Conservation (phyloP, 2,329 filamentous ascomycete species). For the Epicoccum nigrum region DNA sequence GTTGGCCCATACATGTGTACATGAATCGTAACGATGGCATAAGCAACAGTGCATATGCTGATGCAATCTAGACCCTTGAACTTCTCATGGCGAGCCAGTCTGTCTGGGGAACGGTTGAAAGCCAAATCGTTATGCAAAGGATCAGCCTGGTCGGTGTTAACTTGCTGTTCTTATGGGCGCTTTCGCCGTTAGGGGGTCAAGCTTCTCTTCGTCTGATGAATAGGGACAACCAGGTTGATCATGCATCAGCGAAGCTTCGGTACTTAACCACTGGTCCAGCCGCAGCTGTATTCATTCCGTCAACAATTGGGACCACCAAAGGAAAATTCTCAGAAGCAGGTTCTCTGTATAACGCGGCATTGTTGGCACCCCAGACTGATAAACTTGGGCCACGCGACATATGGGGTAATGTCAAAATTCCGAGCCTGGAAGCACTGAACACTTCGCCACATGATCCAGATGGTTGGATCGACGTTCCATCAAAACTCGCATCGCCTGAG, state of each 20-base stretch:
- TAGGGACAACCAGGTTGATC: slow-evolving; percentile 3
- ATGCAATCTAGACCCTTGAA: slow-evolving; percentile 37
- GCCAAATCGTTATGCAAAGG: slow-evolving; percentile 38
- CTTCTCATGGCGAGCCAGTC: slow-evolving; percentile 47
- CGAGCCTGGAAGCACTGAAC: slow-evolving; percentile 12
- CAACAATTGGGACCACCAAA: no score
- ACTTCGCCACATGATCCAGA: no score
- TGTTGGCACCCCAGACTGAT: slow-evolving; percentile 27
- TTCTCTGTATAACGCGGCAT: slow-evolving; percentile 37
- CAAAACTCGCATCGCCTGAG: no score
- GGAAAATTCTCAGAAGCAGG: no score
- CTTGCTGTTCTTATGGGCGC: slow-evolving; percentile 43
- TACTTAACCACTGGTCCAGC: no score
- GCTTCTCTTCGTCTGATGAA: slow-evolving; percentile 43
- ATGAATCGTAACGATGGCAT: no score
- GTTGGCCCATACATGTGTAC: no score
- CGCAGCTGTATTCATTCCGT: no score
- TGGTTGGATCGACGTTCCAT: no score
- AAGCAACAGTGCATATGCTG: no score
- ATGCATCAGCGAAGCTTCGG: slow-evolving; percentile 10
- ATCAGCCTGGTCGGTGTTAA: slow-evolving; percentile 41
- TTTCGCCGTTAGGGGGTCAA: slow-evolving; percentile 48
- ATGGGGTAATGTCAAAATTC: slow-evolving; percentile 47
- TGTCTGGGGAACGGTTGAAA: slow-evolving; percentile 46
- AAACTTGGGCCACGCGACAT: slow-evolving; percentile 36